A percentile compares a stretch with the other conserved stretches of the same genome.
These are phyloP conservation scores for Onygena corvina DNA, from an alignment of 2,329 filamentous ascomycete genomes.

Conservation along the genomic window DNA sequence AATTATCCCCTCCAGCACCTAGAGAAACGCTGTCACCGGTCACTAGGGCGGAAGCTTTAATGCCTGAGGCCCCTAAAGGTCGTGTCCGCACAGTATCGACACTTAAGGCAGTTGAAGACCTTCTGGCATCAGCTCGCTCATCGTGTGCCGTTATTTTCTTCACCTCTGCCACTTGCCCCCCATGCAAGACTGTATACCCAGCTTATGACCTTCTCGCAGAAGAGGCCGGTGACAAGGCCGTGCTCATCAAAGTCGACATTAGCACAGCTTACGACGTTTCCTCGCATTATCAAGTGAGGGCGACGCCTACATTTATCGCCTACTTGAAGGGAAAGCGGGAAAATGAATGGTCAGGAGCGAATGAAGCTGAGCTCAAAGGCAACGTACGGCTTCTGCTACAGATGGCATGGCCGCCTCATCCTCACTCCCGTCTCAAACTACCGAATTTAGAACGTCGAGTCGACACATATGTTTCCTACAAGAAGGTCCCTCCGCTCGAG, in stretches of 20 bases:
- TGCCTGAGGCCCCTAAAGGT: slow-evolving; percentile 22
- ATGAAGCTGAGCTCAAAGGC: slow-evolving; percentile 52
- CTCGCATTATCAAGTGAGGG: slow-evolving; percentile 54
- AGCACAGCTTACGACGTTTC: slow-evolving; percentile 53
- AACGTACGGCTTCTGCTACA: slow-evolving; percentile 64
- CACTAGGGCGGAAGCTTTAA: slow-evolving; percentile 11
- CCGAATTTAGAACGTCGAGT: slow-evolving; percentile 56
- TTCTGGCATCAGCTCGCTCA: slow-evolving; percentile 48
- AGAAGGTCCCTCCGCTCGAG: slow-evolving; percentile 66
- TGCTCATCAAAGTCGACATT: slow-evolving; percentile 74
- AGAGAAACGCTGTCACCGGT: slow-evolving; percentile 14
- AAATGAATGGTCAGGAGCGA: slow-evolving; percentile 69
- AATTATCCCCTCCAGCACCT: slow-evolving; percentile 14
- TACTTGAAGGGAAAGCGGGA: slow-evolving; percentile 65
- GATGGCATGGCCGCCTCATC: slow-evolving; percentile 63
- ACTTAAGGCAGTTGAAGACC: slow-evolving; percentile 47
- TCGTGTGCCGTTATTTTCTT: slow-evolving; percentile 81
- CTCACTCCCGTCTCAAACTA: slow-evolving; percentile 58
- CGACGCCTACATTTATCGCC: slow-evolving; percentile 81
- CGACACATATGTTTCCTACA: slow-evolving; percentile 58
- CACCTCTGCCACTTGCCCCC: slow-evolving; percentile 73
- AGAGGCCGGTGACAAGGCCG: slow-evolving; percentile 54
- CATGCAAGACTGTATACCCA: slow-evolving; percentile 74
- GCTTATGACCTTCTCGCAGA: slow-evolving; percentile 67
- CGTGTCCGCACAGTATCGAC: slow-evolving; percentile 51